A percentile compares a stretch with the other conserved stretches of the same genome.
These are phyloP conservation scores for Pneumocystis oryctolagi DNA, from an alignment of 1,139 yeast genomes.

Conservation along the genomic window DNA sequence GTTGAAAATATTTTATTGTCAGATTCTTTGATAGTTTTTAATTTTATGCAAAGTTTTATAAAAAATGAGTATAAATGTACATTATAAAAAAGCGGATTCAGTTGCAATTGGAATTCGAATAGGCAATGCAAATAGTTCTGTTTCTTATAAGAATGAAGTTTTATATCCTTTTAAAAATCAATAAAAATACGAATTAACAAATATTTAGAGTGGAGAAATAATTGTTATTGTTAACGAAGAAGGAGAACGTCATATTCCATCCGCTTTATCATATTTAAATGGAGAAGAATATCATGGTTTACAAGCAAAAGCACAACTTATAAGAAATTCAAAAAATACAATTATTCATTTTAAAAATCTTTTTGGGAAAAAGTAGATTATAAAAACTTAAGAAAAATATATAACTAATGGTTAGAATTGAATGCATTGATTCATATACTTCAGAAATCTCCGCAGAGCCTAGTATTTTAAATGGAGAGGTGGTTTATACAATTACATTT, in stretches of 20 bases:
- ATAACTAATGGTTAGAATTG: slow-evolving; percentile 21
- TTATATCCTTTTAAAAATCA: background rate
- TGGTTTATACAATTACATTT: slow-evolving; percentile 44
- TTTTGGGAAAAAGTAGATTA: slow-evolving; percentile 43
- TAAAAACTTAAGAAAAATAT: background rate
- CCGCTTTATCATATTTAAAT: slow-evolving; percentile 81
- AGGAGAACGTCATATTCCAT: slow-evolving; percentile 95
- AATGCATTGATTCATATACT: slow-evolving; percentile 49
- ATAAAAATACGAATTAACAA: background rate
- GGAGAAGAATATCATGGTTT: slow-evolving; percentile 94
- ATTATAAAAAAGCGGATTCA: slow-evolving; percentile 13
- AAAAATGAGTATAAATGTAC: slow-evolving; percentile 1
- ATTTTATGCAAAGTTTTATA: background rate
- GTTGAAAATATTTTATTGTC: background rate
- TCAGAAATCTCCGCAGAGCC: slow-evolving; percentile 61
- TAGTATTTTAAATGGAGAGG: slow-evolving; percentile 49
- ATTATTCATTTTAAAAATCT: slow-evolving; percentile 86
- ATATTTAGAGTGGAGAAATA: slow-evolving; percentile 60
- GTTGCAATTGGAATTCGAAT: slow-evolving; percentile 87
- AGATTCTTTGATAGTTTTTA: background rate
- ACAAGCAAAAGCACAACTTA: slow-evolving; percentile 83
- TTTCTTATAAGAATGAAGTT: slow-evolving; percentile 57
- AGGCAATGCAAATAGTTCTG: slow-evolving; percentile 91
- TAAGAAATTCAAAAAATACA: slow-evolving; percentile 81
- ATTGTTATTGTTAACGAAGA: slow-evolving; percentile 98